phyloP scores from a whole-genome alignment of 108 stramenopile genomes.

The Parietichytrium sp. region DNA sequence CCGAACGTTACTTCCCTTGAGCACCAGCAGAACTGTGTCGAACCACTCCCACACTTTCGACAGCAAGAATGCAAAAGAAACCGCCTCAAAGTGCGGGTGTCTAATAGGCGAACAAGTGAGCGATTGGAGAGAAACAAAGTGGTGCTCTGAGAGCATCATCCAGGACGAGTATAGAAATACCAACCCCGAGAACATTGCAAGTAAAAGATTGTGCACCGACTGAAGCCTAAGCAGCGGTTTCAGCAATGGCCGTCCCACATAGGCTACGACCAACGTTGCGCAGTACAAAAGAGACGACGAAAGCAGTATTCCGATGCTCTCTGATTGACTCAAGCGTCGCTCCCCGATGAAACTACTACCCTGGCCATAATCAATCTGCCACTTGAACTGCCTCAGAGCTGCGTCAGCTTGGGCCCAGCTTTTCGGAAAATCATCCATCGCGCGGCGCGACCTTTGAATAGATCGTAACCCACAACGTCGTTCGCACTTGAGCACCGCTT shows the following conservation, averaged over 20 bases:
- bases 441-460: too few species aligned
- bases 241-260: not conserved
- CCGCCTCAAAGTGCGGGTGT: not conserved
- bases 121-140: not conserved
- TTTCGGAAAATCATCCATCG: too few species aligned
- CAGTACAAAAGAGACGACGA: not conserved
- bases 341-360: not conserved
- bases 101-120: not conserved
- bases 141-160: not conserved
- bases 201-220: not conserved
- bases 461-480: too few species aligned
- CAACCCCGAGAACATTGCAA: not conserved
- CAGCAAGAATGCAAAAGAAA: not conserved
- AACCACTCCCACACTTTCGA: slow-evolving; percentile 38
- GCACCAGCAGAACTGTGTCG: not conserved
- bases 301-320: not conserved
- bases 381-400: too few species aligned
- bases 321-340: not conserved
- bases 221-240: not conserved
- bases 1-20: slow-evolving; percentile 26
- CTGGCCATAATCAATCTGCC: not conserved
- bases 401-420: too few species aligned
- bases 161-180: slow-evolving; percentile 2
- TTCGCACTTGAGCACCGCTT: too few species aligned
- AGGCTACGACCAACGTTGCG: not conserved